Conservation (phyloP, 2,329 filamentous ascomycete species). For the Alternaria conjuncta region DNA sequence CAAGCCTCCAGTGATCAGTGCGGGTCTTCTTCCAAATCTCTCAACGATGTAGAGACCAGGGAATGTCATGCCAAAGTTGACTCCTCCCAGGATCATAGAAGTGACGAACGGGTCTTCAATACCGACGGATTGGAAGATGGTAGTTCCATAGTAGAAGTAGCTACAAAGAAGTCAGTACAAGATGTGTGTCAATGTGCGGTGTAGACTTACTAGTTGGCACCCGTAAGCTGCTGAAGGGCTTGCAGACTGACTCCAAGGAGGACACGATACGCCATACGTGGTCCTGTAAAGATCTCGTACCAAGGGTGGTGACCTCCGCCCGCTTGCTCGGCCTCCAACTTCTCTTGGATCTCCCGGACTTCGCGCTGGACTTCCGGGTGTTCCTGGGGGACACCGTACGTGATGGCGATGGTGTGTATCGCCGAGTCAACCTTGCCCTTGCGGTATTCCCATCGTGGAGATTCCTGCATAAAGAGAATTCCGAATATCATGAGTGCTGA, state of each 20-base stretch:
- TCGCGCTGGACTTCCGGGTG: conserved; percentile 62
- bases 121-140: conserved; percentile 52
- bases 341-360: conserved; percentile 62
- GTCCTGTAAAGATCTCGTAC: conserved; percentile 69
- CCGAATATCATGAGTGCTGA: conserved; percentile 61
- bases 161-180: not conserved
- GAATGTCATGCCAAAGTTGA: conserved; percentile 58
- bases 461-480: conserved; percentile 63
- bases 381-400: conserved; percentile 63
- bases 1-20: conserved; percentile 53
- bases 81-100: conserved; percentile 55
- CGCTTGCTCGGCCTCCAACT: conserved; percentile 60
- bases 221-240: conserved; percentile 71
- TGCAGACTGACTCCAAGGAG: conserved; percentile 68
- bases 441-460: conserved; percentile 65
- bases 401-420: conserved; percentile 58
- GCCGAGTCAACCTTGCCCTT: conserved; percentile 60
- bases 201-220: conserved; percentile 68
- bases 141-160: conserved; percentile 64
- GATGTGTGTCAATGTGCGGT: not conserved
- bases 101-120: conserved; percentile 55
- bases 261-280: conserved; percentile 71
- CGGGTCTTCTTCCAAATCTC: conserved; percentile 53
- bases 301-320: conserved; percentile 44
- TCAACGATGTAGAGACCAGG: conserved; percentile 57